Base-by-base conservation (phyloP, 2,329 filamentous ascomycete genomes). In the Neophaeococcomyces mojaviensis region DNA sequence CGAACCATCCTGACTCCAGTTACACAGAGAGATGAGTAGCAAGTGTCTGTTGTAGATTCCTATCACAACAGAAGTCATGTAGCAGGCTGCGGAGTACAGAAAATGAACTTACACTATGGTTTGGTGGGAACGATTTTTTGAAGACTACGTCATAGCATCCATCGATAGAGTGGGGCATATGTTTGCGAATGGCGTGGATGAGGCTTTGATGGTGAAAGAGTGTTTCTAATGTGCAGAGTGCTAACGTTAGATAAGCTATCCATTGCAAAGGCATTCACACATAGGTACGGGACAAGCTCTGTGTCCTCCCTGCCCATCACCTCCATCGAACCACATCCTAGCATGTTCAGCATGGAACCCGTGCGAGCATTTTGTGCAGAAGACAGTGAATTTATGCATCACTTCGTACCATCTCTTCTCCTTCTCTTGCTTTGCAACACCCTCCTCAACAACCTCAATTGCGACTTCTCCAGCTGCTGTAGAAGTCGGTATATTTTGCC, bases 301-400 rank as follows among this genome's bases (percentile, higher is more conserved):
- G 61, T 77, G 72, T 54, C 68, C 37, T 24, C 30, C 35, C 19
- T 26, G 37, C 12, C 38, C 46, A 39, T 19, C 34, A 20, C 22
- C 35, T 6, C 49, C 47, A 18, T 55, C 52, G 60, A 82, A 83
- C 79, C 79, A 83, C 50, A 74, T 70, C 53, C 70, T 64, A 9
- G 79, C 79, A 67, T 82, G 79, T 60, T 78, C 67, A 3, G 75
- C 77, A 64, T 83, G 79, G 54, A 76, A 80, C 1, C 77, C 78
- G 65, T 83, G 79, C 53, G 75, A 76, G 58, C 79, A 83, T 49
- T 68, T 72, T 54, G 78, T 75, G 56, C 79, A 83, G 56, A 82
- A 79, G 3, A 74, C 73, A 52, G 80, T 68, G 55, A 79, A 73
- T 44, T 72, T 66, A 13, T 68, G 69, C 68, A 81, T 72, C 5